Percentiles rank a stretch among this genome's conserved stretches.
phyloP scores from a whole-genome alignment of 2,329 filamentous ascomycete genomes.

The Knufia fluminis region DNA sequence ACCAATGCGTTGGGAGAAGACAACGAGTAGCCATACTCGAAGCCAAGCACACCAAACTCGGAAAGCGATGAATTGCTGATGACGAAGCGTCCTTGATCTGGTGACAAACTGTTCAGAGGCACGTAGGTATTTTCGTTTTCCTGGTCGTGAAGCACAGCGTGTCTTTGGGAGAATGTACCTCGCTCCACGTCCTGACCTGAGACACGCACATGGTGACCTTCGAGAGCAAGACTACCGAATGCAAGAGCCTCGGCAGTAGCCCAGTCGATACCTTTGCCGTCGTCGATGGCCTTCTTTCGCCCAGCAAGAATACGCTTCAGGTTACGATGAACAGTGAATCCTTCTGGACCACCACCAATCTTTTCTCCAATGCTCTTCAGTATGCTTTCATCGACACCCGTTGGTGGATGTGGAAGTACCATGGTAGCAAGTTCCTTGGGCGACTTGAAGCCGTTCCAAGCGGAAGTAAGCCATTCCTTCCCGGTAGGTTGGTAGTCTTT shows the following conservation, averaged over 20 bases:
- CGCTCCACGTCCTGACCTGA: slow-evolving; percentile 98
- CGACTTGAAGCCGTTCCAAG: slow-evolving; percentile 99
- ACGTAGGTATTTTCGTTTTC: slow-evolving; percentile 89
- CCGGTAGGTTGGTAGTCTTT: slow-evolving; percentile 95
- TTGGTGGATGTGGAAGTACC: slow-evolving; percentile 83
- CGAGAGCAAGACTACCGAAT: slow-evolving; percentile 80
- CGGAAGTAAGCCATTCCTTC: slow-evolving; percentile 97
- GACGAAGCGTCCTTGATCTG: slow-evolving; percentile 90
- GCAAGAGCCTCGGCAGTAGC: slow-evolving; percentile 92
- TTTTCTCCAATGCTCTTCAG: slow-evolving; percentile 73
- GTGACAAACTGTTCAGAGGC: slow-evolving; percentile 76
- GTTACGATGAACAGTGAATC: slow-evolving; percentile 86
- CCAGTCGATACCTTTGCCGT: slow-evolving; percentile 96
- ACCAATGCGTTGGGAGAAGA: slow-evolving; percentile 94
- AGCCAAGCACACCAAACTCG: slow-evolving; percentile 71
- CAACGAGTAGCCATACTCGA: slow-evolving; percentile 97
- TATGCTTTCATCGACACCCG: slow-evolving; percentile 62
- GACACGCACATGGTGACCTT: slow-evolving; percentile 94
- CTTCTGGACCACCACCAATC: slow-evolving; percentile 70
- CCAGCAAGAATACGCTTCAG: slow-evolving; percentile 88
- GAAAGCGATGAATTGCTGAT: slow-evolving; percentile 90
- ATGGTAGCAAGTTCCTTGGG: slow-evolving; percentile 94
- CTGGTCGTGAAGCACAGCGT: slow-evolving; percentile 95
- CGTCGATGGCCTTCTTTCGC: slow-evolving; percentile 82
- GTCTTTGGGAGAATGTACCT: slow-evolving; percentile 97